Percentiles rank a stretch among this genome's conserved stretches.
These are phyloP conservation scores for Phlebiopsis flavidoalba DNA, from an alignment of 768 basidiomycete genomes.

Conservation along the genomic window DNA sequence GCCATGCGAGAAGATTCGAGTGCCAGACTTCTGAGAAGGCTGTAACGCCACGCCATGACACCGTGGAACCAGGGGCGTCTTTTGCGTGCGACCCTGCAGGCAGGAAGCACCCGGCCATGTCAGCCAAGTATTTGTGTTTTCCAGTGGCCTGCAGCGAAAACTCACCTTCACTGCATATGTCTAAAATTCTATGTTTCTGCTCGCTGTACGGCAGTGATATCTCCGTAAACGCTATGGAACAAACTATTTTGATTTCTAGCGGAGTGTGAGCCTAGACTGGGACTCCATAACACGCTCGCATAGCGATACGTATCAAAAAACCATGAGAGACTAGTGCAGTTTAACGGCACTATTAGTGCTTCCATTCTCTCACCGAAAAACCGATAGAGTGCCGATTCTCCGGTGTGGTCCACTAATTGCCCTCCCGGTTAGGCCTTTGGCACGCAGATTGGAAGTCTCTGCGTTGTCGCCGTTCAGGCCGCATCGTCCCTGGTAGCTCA, in stretches of 20 bases:
- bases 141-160: too few species aligned
- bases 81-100: not conserved
- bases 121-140: not conserved
- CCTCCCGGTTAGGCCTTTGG: not conserved
- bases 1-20: not conserved
- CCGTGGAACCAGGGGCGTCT: not conserved
- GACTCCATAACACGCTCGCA: not conserved
- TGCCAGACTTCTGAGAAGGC: not conserved
- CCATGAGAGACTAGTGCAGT: not conserved
- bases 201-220: too few species aligned
- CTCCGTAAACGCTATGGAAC: too few species aligned
- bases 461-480: not conserved
- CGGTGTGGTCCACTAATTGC: not conserved
- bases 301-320: not conserved
- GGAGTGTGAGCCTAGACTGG: not conserved
- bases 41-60: not conserved
- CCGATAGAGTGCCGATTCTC: not conserved
- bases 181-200: too few species aligned
- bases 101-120: not conserved
- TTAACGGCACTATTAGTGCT: not conserved
- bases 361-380: not conserved
- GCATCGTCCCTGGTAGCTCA: not conserved
- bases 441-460: not conserved
- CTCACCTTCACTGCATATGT: too few species aligned
- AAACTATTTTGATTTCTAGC: not conserved